Evolutionary conservation across 495 filamentous ascomycete genomes (phyloP), one percentile per base, ranked within the genome.

Genomic region (Penicillium antarcticum): DNA sequence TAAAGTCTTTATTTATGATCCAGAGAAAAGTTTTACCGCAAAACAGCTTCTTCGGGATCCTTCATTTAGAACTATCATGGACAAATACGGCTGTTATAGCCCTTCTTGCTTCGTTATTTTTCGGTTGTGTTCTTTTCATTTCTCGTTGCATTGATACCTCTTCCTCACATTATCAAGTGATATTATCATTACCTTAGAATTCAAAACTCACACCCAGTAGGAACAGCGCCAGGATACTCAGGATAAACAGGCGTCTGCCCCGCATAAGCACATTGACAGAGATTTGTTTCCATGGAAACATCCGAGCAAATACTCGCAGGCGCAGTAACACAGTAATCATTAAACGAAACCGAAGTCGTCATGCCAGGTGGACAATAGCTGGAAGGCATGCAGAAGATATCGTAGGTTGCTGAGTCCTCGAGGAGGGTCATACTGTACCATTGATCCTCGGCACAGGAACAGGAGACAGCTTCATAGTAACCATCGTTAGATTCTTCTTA

Each of bases 311-410:
- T 42, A 19, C 13, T 48, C n/a, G 44, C 48, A 5, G 59, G 19
- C 0, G 52, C 55, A n/a, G 55, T 62, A 4, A 56, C 55, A 37
- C 59, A 62, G 39, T 53, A 56, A 13, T 19, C 23, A 45, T 62
- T 48, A 8, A 29, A 50, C 13, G 45, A 50, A 14, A 46, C 32
- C 5, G 45, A 62, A 3, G 49, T 62, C 7, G 48, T 58, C 59
- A 62, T 62, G 10, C 59, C 59, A 7, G 48, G 53, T 16, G 59
- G 59, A 42, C 62, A 65, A 11, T 34, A 57, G 24, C 35, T 38
- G 29, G 57, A 32, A 0, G 61, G 61, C 64, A 67, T 67, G 39
- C 64, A 67, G 58, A 58, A 67, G 2, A 47, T 62, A 4, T 65
- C 53, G 4, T 56, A n/a, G 11, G 24, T 29, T 7, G 52, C 52